Base-by-base conservation (phyloP, 78 protist species). In the Polysphondylium violaceum region DNA sequence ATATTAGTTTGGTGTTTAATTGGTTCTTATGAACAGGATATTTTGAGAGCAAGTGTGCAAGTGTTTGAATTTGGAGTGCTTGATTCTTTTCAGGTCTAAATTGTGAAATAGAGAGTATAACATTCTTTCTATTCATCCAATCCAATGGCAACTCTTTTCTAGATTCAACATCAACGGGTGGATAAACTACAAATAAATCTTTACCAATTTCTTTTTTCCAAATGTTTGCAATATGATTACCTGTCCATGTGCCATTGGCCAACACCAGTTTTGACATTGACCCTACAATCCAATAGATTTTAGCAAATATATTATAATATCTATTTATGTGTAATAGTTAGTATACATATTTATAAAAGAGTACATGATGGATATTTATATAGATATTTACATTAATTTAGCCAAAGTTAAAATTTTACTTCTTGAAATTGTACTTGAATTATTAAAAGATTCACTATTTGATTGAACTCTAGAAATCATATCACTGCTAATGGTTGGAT, bases 71-170 rank as follows among this genome's bases (percentile, higher is more conserved):
- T 89, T 95, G 96, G 33, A 98, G 77, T 59, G 27, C 3, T 85
- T 97, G 98, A 56, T 94, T 74, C 90, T 97, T 97, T 59, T 97
- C 98, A 12, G 99, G 98, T 29, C 98, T 38, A 63, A 97, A 97
- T 76, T 97, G 98, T 12, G 95, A 98, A 53, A 97, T 76, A 21
- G 97, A 95, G 19, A 95, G 16, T 2, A 96, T 71, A 31, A 71
- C 61, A 43, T 83, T 67, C 83, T 78, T 69, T 59, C 91, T 83
- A 11, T 29, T 63, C 79, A 69, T 67, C 91, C 91, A 83, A 14
- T 73, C 63, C 23, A 83, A 31, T 69, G 77, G 73, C n/a, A 83
- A 19, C 23, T 51, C 65, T 43, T 69, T 83, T 27, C 91, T 27
- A n/a, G 65, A 31, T n/a, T 74, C 16, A 4, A 56, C 63, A 43